A percentile compares a stretch with the other conserved stretches of the same genome.
Conservation (phyloP, 1,139 yeast genomes). For the Waltiozyma sp. region DNA sequence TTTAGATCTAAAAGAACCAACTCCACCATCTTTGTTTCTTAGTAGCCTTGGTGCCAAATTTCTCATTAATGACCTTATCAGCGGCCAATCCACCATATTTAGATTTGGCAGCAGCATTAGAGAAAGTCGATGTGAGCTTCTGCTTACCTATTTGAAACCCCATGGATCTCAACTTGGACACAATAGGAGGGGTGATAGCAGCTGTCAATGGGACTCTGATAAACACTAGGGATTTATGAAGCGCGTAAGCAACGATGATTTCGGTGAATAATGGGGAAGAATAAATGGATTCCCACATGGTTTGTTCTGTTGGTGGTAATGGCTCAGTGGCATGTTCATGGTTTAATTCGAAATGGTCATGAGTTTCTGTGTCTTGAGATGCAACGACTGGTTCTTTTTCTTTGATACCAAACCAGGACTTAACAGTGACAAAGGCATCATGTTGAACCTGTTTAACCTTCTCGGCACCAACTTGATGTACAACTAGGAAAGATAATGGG, state of each 20-base stretch:
- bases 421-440: constrained; percentile 24
- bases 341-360: constrained; percentile 14
- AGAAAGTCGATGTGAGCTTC: constrained; percentile 3
- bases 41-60: constrained; percentile 44
- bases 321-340: neutral
- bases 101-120: constrained; percentile 10
- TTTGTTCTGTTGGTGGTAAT: neutral
- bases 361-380: constrained; percentile 4
- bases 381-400: constrained; percentile 1
- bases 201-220: constrained; percentile 85
- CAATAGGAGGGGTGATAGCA: constrained; percentile 80
- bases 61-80: constrained; percentile 20
- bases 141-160: constrained; percentile 67
- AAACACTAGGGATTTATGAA: constrained; percentile 75
- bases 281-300: constrained; percentile 18
- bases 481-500: constrained; percentile 72
- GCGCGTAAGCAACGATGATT: constrained; percentile 82
- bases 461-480: constrained; percentile 81
- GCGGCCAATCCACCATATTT: constrained; percentile 14
- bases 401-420: neutral
- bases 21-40: constrained; percentile 49
- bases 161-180: constrained; percentile 52
- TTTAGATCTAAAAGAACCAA: constrained; percentile 37
- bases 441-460: constrained; percentile 59
- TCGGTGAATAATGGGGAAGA: constrained; percentile 51